phyloP scores from a whole-genome alignment of 2,329 filamentous ascomycete genomes.

The Monilinia fructicola region DNA sequence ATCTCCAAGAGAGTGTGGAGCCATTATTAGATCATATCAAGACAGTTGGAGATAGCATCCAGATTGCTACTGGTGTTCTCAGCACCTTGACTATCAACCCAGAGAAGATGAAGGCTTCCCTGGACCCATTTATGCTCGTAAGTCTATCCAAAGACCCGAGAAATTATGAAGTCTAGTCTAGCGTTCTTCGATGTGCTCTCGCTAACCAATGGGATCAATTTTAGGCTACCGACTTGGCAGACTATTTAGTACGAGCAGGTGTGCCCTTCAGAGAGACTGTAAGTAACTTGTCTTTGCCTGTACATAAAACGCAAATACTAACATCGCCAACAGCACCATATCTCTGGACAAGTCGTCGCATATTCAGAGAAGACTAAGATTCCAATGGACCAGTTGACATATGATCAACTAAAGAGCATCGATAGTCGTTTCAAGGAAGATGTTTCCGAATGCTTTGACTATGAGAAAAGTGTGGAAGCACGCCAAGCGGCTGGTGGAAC shows the following conservation, averaged over 20 bases:
- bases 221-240: constrained; percentile 57
- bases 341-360: constrained; percentile 71
- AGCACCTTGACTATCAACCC: constrained; percentile 68
- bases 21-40: constrained; percentile 83
- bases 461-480: constrained; percentile 79
- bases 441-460: constrained; percentile 71
- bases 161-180: constrained; percentile 11
- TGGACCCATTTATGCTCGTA: constrained; percentile 76
- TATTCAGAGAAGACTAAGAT: constrained; percentile 64
- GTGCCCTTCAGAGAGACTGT: constrained; percentile 74
- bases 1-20: constrained; percentile 75
- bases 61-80: constrained; percentile 79
- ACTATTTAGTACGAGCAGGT: constrained; percentile 63
- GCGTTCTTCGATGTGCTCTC: neutral
- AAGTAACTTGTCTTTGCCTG: neutral
- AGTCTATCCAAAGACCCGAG: neutral
- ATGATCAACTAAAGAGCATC: constrained; percentile 64
- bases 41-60: constrained; percentile 76
- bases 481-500: constrained; percentile 75
- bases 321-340: constrained; percentile 55
- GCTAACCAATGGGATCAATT: constrained; percentile 7
- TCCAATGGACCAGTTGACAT: constrained; percentile 68
- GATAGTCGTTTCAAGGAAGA: constrained; percentile 71
- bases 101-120: constrained; percentile 73
- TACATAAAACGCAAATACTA: neutral